Conservation (phyloP, 805 yeast genomes). For the Candida glaebosa region DNA sequence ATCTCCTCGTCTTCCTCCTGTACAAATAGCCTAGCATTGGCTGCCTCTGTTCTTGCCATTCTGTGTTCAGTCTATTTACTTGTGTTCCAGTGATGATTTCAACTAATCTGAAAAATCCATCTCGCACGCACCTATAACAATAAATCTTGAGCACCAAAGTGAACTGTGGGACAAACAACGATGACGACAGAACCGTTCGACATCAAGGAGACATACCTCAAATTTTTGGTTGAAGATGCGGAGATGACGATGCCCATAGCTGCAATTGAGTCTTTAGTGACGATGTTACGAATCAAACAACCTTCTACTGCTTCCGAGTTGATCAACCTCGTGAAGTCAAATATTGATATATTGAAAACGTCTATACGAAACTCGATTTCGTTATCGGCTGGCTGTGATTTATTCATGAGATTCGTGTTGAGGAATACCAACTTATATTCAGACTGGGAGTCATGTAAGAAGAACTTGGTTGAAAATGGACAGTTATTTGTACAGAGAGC, state of each 20-base stretch:
- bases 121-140: neutral
- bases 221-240: slow-evolving; percentile 81
- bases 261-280: slow-evolving; percentile 91
- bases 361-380: slow-evolving; percentile 90
- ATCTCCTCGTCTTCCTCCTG: slow-evolving; percentile 7
- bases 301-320: slow-evolving; percentile 94
- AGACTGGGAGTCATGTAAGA: slow-evolving; percentile 93
- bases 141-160: neutral
- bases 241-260: slow-evolving; percentile 99
- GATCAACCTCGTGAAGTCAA: slow-evolving; percentile 73
- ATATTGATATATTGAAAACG: slow-evolving; percentile 68
- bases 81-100: no score
- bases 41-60: neutral
- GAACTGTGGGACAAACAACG: slow-evolving; percentile 7
- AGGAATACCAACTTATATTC: slow-evolving; percentile 82
- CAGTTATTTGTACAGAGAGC: slow-evolving; percentile 89
- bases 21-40: slow-evolving; percentile 1
- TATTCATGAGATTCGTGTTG: slow-evolving; percentile 89
- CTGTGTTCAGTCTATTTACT: no score
- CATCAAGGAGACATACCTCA: slow-evolving; percentile 75
- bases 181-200: slow-evolving; percentile 47
- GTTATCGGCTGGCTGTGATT: slow-evolving; percentile 94
- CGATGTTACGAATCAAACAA: slow-evolving; percentile 73
- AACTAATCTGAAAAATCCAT: neutral
- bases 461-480: slow-evolving; percentile 89